Evolutionary conservation across 345 rosid species (phyloP).

Genomic region (Gossypium herbaceum): DNA sequence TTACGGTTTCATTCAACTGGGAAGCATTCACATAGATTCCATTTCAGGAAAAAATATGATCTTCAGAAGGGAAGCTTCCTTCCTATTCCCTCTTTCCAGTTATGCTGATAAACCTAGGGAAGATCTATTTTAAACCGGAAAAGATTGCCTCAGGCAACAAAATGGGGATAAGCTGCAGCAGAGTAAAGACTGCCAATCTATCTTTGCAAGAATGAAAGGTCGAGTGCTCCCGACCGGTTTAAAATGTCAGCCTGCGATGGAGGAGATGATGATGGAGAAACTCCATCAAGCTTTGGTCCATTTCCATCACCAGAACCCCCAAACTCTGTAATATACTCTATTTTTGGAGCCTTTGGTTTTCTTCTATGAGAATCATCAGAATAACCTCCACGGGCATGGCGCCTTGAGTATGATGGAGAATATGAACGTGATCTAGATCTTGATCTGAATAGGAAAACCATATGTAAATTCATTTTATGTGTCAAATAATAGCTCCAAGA

Average conservation of each 20-base stretch:
- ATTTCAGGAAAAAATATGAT: constrained; percentile 30
- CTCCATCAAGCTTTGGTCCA: constrained; percentile 69
- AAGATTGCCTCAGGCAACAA: constrained; percentile 59
- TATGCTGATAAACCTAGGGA: constrained; percentile 49
- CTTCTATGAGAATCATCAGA: constrained; percentile 54
- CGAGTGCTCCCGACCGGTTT: constrained; percentile 99
- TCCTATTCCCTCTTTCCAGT: constrained; percentile 50
- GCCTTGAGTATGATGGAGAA: constrained; percentile 76
- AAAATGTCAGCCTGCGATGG: constrained; percentile 54
- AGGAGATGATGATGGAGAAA: constrained; percentile 90
- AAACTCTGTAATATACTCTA: constrained; percentile 92
- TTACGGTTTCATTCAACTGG: constrained; percentile 17
- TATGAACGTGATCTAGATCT: constrained; percentile 77
- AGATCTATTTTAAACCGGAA: constrained; percentile 47
- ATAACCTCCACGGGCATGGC: constrained; percentile 50
- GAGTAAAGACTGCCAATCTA: constrained; percentile 76
- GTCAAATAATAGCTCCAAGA: background rate
- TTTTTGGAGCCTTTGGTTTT: constrained; percentile 68
- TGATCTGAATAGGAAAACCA: constrained; percentile 33
- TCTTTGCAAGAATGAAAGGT: constrained; percentile 97
- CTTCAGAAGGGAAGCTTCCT: constrained; percentile 57
- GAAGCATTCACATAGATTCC: constrained; percentile 24
- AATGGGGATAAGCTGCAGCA: constrained; percentile 67
- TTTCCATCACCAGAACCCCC: constrained; percentile 69
- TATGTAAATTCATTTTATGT: background rate